phyloP scores from a whole-genome alignment of 1,139 yeast species.

The Kodamaea ohmeri region DNA sequence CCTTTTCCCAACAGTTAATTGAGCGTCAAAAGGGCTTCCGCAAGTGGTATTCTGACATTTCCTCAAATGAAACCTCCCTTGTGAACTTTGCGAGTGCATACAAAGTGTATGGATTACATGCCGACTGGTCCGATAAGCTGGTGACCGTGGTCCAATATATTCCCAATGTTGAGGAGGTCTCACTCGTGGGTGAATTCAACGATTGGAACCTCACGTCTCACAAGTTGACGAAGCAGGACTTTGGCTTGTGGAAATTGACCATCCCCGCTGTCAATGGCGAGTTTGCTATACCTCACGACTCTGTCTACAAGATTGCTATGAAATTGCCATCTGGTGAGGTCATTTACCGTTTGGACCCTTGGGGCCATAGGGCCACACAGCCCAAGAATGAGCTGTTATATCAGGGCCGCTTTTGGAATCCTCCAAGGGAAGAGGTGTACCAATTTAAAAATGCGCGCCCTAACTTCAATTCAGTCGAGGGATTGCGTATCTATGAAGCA shows the following conservation, averaged over 20 bases:
- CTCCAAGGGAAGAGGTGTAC: slow-evolving; percentile 48
- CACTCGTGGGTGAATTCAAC: slow-evolving; percentile 87
- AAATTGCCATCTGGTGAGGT: slow-evolving; percentile 64
- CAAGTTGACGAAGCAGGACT: slow-evolving; percentile 51
- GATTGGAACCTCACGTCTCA: slow-evolving; percentile 67
- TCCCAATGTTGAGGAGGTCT: slow-evolving; percentile 76
- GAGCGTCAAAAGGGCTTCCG: slow-evolving; percentile 51
- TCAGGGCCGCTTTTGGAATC: slow-evolving; percentile 95
- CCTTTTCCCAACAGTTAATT: slow-evolving; percentile 57
- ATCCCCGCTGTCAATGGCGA: slow-evolving; percentile 56
- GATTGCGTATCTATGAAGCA: slow-evolving; percentile 85
- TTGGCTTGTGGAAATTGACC: slow-evolving; percentile 65
- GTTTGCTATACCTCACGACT: slow-evolving; percentile 75
- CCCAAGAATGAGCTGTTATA: slow-evolving; percentile 47
- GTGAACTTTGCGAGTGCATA: slow-evolving; percentile 58
- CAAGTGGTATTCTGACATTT: slow-evolving; percentile 44
- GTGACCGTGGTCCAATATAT: slow-evolving; percentile 80
- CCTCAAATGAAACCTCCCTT: slow-evolving; percentile 47
- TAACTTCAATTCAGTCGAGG: slow-evolving; percentile 34
- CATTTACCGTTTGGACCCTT: slow-evolving; percentile 82
- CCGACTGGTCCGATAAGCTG: slow-evolving; percentile 47
- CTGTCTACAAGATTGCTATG: slow-evolving; percentile 73
- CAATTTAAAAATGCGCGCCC: slow-evolving; percentile 67
- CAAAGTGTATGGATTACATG: slow-evolving; percentile 72
- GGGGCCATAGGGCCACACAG: slow-evolving; percentile 82